A percentile compares a stretch with the other conserved stretches of the same genome.
These are phyloP conservation scores for Fusarium sp. DNA, from an alignment of 2,329 filamentous ascomycete genomes.

Conservation along the genomic window DNA sequence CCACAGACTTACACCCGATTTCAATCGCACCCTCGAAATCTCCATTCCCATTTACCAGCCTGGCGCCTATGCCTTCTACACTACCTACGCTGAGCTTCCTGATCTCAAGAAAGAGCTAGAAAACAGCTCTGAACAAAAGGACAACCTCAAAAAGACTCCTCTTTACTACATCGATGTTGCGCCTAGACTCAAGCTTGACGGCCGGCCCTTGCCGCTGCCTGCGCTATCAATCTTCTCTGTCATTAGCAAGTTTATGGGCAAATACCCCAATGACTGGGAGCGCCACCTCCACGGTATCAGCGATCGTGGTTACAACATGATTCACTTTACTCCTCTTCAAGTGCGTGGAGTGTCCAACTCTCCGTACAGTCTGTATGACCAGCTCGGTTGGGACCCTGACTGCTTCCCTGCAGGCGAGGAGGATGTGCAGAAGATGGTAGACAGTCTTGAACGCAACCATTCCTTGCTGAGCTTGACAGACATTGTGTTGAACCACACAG, in stretches of 20 bases:
- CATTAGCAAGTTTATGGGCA: constrained; percentile 98
- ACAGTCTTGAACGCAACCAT: constrained; percentile 85
- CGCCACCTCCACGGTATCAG: constrained; percentile 89
- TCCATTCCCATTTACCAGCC: constrained; percentile 85
- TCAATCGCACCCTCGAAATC: constrained; percentile 91
- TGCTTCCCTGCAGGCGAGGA: constrained; percentile 88
- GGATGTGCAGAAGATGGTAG: constrained; percentile 81
- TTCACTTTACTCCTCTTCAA: constrained; percentile 97
- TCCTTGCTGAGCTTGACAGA: constrained; percentile 91
- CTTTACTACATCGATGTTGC: constrained; percentile 95
- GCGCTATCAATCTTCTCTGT: constrained; percentile 92
- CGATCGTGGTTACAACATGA: constrained; percentile 96
- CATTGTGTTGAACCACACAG: constrained; percentile 98
- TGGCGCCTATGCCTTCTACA: constrained; percentile 94
- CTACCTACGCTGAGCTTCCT: constrained; percentile 89
- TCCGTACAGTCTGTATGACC: constrained; percentile 95
- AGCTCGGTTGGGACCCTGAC: constrained; percentile 84
- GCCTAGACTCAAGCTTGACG: constrained; percentile 80
- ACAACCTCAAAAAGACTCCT: constrained; percentile 73
- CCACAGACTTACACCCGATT: constrained; percentile 84
- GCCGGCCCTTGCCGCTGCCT: constrained; percentile 80
- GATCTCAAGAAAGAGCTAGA: constrained; percentile 59
- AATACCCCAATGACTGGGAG: constrained; percentile 90
- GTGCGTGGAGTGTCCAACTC: constrained; percentile 91
- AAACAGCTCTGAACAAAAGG: constrained; percentile 46